Evolutionary conservation across 2,329 filamentous ascomycete genomes (phyloP).

Genomic region (Clarireedia hainanense): DNA sequence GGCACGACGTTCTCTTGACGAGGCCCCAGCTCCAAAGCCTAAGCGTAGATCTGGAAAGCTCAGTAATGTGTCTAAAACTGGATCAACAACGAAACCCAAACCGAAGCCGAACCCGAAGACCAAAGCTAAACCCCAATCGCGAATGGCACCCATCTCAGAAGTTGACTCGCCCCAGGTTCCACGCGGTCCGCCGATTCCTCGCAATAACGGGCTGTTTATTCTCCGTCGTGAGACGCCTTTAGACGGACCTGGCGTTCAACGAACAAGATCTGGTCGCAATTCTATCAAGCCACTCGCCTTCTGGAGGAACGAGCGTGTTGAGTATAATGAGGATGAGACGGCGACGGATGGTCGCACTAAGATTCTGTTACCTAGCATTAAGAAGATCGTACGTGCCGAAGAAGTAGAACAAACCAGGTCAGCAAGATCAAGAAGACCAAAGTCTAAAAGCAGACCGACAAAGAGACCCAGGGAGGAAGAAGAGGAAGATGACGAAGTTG

Average conservation of each 20-base stretch:
- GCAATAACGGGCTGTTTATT: constrained; percentile 41
- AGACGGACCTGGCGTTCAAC: constrained; percentile 31
- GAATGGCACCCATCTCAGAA: constrained; percentile 20
- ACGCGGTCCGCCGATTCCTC: constrained; percentile 31
- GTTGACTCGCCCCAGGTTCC: constrained; percentile 23
- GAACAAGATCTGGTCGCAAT: constrained; percentile 67
- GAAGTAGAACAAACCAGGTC: constrained; percentile 40
- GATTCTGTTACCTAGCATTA: constrained; percentile 62
- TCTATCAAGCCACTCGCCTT: constrained; percentile 73
- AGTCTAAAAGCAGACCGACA: constrained; percentile 20
- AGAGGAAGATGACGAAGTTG: constrained; percentile 48
- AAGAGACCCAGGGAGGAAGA: constrained; percentile 18
- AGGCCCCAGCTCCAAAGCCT: constrained; percentile 4
- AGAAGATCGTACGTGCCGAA: constrained; percentile 70
- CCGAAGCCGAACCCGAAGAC: constrained; percentile 13
- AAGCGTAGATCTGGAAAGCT: neutral
- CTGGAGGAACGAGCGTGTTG: constrained; percentile 77
- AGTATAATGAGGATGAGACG: constrained; percentile 52
- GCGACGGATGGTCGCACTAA: constrained; percentile 36
- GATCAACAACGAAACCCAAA: constrained; percentile 15
- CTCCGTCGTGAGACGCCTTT: constrained; percentile 40
- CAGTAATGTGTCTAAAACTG: constrained; percentile 8
- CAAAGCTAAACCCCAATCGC: constrained; percentile 13
- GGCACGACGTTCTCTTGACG: constrained; percentile 14
- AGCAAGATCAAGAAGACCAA: constrained; percentile 11